Base-by-base conservation (phyloP, 768 basidiomycete genomes). In the Naematelia encephala region DNA sequence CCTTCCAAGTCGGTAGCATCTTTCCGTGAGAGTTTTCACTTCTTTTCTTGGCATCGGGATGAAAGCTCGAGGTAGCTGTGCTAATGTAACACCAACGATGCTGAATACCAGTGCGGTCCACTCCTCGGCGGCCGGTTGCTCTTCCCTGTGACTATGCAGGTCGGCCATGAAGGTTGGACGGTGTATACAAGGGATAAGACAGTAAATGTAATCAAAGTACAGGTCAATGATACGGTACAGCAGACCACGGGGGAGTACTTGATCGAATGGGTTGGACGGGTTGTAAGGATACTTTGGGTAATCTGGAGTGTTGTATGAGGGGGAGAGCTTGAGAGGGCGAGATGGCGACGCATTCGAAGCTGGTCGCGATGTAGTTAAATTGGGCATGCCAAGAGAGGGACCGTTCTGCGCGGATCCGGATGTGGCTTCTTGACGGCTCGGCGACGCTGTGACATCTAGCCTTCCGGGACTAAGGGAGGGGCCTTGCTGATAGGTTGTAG, bases 131-230 rank as follows among this genome's bases (percentile, higher is more conserved):
- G 56, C 70, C 29, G 60, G 59, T 19, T 85, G 83, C 71, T 92
- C 90, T 78, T 93, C 91, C 58, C 89, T 78, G 44, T 84, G 84
- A 0, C 84, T 80, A 62, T 87, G 85, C 27, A 96, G 80, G 78
- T 91, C 91, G n/a, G 88, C 87, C 84, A 91, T 87, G 75, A 92
- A 92, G 1, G 88, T 89, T 25, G 90, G 90, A 71, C 88, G 88
- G 79, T 96, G 92, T 45, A 96, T 80, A 75, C 89, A 91, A 4
- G 91, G 91, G 8, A 89, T 93, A 28, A 94, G 82, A 8, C 89
- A 88, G 76, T 91, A 91, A 49, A 93, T 89, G 73, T 90, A 94
- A 75, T 93, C 91, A 73, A 93, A 94, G 80, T 91, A 96, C 12
- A 93, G 83, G 39, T 87, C 83, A 62, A 92, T 86, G 66, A 94